Base-by-base conservation (phyloP, 257 asterid genomes). In the Ocimum tenuiflorum region DNA sequence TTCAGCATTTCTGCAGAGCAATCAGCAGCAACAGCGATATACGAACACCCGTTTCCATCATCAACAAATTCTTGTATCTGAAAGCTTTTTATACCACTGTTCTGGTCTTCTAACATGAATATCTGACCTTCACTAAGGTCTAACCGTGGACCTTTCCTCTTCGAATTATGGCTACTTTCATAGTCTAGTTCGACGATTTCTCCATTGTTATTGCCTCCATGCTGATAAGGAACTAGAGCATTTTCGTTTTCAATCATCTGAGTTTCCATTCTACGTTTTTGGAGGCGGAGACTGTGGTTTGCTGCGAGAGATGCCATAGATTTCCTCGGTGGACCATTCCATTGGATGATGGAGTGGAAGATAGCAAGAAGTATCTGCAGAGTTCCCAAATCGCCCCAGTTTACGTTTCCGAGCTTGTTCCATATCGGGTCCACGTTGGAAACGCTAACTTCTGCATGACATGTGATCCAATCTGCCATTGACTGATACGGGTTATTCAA, bases 321-420 rank as follows among this genome's bases (percentile, higher is more conserved):
- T 68, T 84, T 89, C 77, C 86, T 87, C 6, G 97, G 94, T 0
- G 86, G 94, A 31, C 97, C 97, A 31, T 59, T 67, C 81, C 94
- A 85, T 41, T 84, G 94, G 3, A 73, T 67, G 27, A 89, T 82
- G 1, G 95, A 87, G 79, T 83, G 55, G 73, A 83, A 87, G 15
- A 82, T 75, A 0, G 95, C 89, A 46, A 83, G 67, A 75, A 89
- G 88, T 53, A 87, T 57, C 75, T 87, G 94, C 27, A 89, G 55
- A 2, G 89, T 80, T 60, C 91, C 97, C 57, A 87, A 29, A 65
- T 89, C 97, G 2, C 97, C 84, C 97, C 95, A 89, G 69, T 89
- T 89, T 14, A 81, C 94, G 47, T 89, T 89, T 55, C 97, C 97
- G 2, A 89, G 88, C 83, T 79, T 82, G 88, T 87, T 89, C 97